Evolutionary conservation across 1,284 basidiomycete species (phyloP), one percentile per base, ranked within the genome.

Genomic region (Sporisorium scitamineum): DNA sequence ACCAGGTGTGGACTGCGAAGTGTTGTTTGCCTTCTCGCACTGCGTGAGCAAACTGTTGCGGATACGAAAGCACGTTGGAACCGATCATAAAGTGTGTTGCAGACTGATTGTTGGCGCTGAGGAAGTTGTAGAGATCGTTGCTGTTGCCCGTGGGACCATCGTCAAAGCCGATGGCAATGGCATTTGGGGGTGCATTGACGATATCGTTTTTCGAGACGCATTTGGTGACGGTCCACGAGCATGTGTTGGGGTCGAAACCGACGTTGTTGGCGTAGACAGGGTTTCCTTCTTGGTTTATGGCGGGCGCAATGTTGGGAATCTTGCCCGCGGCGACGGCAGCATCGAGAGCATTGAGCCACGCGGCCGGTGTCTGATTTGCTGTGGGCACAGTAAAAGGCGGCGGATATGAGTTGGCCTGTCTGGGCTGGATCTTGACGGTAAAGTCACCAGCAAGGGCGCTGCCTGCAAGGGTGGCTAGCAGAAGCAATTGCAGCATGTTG

Each of bases 21-120:
- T 79, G 77, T 67, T 78, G 72, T 47, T 79, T 94, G 91, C 57
- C 88, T 90, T 94, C 92, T 87, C 94, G 93, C 85, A 95, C 94
- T 67, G 92, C 90, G 50, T 92, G 87, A 20, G 87, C 83, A 18
- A 97, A 89, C 75, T 94, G 90, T 6, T 88, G 81, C 4, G 94
- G 92, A 60, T 90, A 89, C 65, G 93, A 91, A 68, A 95, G 89
- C 69, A 92, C 92, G 75, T 94, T 92, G 29, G 94, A 95, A 54
- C 94, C 94, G 27, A 97, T 91, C 57, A 94, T 90, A 87, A 96
- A 97, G 89, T 97, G 97, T 1, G 95, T 97, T 4, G 94, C 90
- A 8, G 87, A 88, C 75, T 96, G 83, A 59, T 91, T 86, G 83
- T 92, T 88, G 73, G 90, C 85, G 51, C 88, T 84, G 54, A 97